Evolutionary conservation across 2,329 filamentous ascomycete species (phyloP).

Genomic region (Ophiostoma australiae): DNA sequence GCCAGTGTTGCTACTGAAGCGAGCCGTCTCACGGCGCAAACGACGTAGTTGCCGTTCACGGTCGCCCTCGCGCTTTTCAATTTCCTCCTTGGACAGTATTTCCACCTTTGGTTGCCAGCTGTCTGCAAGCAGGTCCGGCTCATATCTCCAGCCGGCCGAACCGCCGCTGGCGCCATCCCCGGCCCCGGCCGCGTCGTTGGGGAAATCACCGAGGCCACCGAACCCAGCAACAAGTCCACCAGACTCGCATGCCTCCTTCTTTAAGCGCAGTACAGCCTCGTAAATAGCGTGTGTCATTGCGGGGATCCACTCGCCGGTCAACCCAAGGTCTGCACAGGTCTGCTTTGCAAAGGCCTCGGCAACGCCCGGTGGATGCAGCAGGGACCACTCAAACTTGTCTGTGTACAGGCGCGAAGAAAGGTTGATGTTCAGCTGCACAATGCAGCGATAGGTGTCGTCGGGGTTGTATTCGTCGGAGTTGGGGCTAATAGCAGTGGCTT

Average conservation of each 20-base stretch:
- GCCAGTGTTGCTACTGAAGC: constrained; percentile 81
- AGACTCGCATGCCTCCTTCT: constrained; percentile 94
- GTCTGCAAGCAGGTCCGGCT: constrained; percentile 80
- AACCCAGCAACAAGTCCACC: constrained; percentile 73
- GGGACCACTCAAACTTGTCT: constrained; percentile 96
- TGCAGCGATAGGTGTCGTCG: constrained; percentile 90
- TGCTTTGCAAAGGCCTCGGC: constrained; percentile 88
- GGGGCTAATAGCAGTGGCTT: constrained; percentile 58
- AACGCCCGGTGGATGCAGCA: constrained; percentile 84
- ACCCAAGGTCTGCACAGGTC: constrained; percentile 85
- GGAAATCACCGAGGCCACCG: constrained; percentile 60
- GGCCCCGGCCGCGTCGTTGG: constrained; percentile 72
- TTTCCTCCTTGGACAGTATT: constrained; percentile 84
- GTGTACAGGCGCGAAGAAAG: constrained; percentile 87
- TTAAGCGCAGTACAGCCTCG: constrained; percentile 83
- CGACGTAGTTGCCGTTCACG: constrained; percentile 85
- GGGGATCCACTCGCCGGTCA: constrained; percentile 88
- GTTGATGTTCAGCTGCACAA: constrained; percentile 87
- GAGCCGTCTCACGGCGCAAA: constrained; percentile 81
- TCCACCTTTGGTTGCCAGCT: constrained; percentile 83
- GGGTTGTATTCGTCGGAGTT: constrained; percentile 76
- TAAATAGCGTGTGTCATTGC: constrained; percentile 96
- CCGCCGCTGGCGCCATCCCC: constrained; percentile 20
- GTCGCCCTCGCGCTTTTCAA: constrained; percentile 93
- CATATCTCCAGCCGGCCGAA: constrained; percentile 84